A percentile compares a stretch with the other conserved stretches of the same genome.
Evolutionary conservation across 192 early-diverging fungal genomes (phyloP).

Genomic region (Pilaira anomala): DNA sequence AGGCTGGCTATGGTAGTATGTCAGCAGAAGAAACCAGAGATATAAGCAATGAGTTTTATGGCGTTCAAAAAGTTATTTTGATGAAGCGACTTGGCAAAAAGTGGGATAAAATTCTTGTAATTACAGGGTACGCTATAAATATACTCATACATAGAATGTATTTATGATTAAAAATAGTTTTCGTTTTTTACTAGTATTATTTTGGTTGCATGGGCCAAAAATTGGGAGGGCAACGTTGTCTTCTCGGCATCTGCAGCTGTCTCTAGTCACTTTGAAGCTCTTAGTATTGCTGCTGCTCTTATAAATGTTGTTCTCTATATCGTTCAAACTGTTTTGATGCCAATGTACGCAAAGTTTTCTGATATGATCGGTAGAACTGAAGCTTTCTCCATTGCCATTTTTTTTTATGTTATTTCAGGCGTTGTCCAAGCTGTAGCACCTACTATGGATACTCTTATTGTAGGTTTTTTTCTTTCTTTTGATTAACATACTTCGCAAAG

Average conservation of each 20-base stretch:
- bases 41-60: not conserved
- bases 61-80: constrained; percentile 1
- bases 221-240: constrained; percentile 22
- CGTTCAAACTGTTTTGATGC: constrained; percentile 12
- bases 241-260: not conserved
- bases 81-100: constrained; percentile 6
- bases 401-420: constrained; percentile 1
- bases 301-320: constrained; percentile 11
- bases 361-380: constrained; percentile 22
- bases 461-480: constrained; percentile 6
- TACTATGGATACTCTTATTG: constrained; percentile 3
- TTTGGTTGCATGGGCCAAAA: constrained; percentile 7
- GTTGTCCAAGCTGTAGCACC: not conserved
- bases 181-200: constrained; percentile 1
- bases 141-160: not conserved
- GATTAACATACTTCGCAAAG: too few species aligned
- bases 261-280: not conserved
- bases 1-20: too few species aligned
- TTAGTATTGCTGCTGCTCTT: constrained; percentile 10
- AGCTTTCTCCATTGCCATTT: not conserved
- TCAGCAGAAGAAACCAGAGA: not conserved
- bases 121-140: constrained; percentile 2
- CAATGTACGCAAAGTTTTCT: constrained; percentile 24
- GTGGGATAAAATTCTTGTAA: constrained; percentile 8
- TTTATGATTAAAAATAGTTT: not conserved